phyloP scores from a whole-genome alignment of 2,329 filamentous ascomycete genomes.

The Chrysoporthe deuterocubensis region DNA sequence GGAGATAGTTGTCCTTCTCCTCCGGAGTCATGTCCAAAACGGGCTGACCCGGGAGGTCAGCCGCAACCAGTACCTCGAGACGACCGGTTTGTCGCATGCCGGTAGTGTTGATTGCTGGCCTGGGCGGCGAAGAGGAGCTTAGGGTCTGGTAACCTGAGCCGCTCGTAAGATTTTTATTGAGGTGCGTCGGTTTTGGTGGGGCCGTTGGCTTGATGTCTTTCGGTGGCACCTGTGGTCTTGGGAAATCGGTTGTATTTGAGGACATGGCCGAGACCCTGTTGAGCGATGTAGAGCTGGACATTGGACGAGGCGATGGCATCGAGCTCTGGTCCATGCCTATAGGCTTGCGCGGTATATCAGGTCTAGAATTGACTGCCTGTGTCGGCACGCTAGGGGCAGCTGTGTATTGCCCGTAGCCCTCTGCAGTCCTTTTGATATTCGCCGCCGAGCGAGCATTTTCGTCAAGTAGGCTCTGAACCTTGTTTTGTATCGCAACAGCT shows the following conservation, averaged over 20 bases:
- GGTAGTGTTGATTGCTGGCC: constrained; percentile 38
- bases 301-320: constrained; percentile 35
- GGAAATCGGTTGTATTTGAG: constrained; percentile 12
- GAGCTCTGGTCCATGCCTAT: constrained; percentile 38
- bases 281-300: constrained; percentile 21
- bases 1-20: constrained; percentile 68
- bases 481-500: constrained; percentile 87
- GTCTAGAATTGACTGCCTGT: constrained; percentile 45
- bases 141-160: constrained; percentile 20
- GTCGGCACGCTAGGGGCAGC: constrained; percentile 44
- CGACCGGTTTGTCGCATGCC: constrained; percentile 34
- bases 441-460: constrained; percentile 70
- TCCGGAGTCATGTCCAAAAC: constrained; percentile 58
- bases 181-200: constrained; percentile 64
- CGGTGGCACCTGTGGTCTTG: constrained; percentile 37
- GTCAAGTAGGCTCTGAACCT: constrained; percentile 82
- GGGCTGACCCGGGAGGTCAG: constrained; percentile 53
- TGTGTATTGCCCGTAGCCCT: constrained; percentile 89
- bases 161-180: constrained; percentile 57
- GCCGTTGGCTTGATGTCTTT: constrained; percentile 52
- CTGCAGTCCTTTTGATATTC: constrained; percentile 70
- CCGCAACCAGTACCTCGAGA: constrained; percentile 47
- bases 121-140: constrained; percentile 50
- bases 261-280: constrained; percentile 30
- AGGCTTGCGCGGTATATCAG: constrained; percentile 57